Base-by-base conservation (phyloP, 495 filamentous ascomycete species). In the Xylona heveae region DNA sequence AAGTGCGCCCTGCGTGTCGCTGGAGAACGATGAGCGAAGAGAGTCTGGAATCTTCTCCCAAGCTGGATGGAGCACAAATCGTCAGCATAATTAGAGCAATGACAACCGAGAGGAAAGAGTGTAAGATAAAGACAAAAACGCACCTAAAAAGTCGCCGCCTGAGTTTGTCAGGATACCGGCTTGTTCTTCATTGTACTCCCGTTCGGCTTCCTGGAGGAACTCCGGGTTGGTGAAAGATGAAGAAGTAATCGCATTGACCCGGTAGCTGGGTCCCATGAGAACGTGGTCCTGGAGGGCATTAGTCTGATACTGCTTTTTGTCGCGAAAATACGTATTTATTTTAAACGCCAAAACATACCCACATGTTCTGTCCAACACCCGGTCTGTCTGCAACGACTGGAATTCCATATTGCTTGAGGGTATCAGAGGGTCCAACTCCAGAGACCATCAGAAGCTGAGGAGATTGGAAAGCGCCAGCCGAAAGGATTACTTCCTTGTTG, bases 401-500 rank as follows among this genome's bases (percentile, higher is more conserved):
- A 21, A 68, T 61, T 8, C 43, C 42, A 19, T 47, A 43, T 26
- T 42, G 15, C 17, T 55, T 28, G 0, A 68, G 42, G 5, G 47
- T 48, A 0, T 36, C 39, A 16, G 37, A 40, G 0, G 54, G 60
- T 0, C 65, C 65, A 27, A 66, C 46, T 1, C 61, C 61, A n/a
- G 61, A 66, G n/a, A 64, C 47, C 44, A 65, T 59, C 10, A 67
- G 45, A 4, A 68, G 41, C 30, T 66, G 61, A 0, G 63, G 63
- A 0, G 42, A 44, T n/a, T 44, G 39, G 27, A 56, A 45, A 10
- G 41, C 54, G 6, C 67, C 67, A 2, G 64, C 62, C 3, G 64
- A 62, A 1, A 73, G 16, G 24, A 74, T 66, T 30, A 74, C 58
- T 42, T 73, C 67, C 31, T 59, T 57, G 2, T 35, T 45, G 5